Conservation (phyloP, 2,329 filamentous ascomycete species). For the Ophiostoma sp. region DNA sequence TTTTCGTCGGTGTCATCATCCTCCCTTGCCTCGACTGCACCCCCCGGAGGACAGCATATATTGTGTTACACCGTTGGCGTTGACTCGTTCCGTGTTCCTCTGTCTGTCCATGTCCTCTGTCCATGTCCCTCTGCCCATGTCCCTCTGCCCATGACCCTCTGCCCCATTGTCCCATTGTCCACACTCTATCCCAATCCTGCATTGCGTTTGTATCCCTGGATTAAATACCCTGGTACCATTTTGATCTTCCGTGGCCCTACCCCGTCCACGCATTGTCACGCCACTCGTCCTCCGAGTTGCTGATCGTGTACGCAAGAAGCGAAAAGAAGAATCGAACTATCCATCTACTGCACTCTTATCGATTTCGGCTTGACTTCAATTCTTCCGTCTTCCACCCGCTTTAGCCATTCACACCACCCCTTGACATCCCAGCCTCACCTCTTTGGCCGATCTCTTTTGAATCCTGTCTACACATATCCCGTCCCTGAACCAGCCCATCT, state of each 20-base stretch:
- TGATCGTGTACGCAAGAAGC: too few species aligned
- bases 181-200: background rate
- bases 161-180: background rate
- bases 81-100: background rate
- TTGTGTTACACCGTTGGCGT: slow-evolving; percentile 15
- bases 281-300: background rate
- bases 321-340: too few species aligned
- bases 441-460: too few species aligned
- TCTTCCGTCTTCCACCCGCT: too few species aligned
- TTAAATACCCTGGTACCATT: background rate
- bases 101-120: background rate
- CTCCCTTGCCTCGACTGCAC: background rate
- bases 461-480: too few species aligned
- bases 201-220: background rate
- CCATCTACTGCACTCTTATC: too few species aligned
- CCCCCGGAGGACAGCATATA: slow-evolving; percentile 16
- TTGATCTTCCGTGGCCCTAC: background rate
- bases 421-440: too few species aligned
- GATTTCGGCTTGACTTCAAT: too few species aligned
- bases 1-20: background rate
- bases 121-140: background rate
- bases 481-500: too few species aligned
- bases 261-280: background rate
- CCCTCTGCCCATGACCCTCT: background rate
- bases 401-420: too few species aligned